Percentiles rank a stretch among this genome's conserved stretches.
Evolutionary conservation across 441 rosid genomes (phyloP).

Genomic region (Gossypium laxum): DNA sequence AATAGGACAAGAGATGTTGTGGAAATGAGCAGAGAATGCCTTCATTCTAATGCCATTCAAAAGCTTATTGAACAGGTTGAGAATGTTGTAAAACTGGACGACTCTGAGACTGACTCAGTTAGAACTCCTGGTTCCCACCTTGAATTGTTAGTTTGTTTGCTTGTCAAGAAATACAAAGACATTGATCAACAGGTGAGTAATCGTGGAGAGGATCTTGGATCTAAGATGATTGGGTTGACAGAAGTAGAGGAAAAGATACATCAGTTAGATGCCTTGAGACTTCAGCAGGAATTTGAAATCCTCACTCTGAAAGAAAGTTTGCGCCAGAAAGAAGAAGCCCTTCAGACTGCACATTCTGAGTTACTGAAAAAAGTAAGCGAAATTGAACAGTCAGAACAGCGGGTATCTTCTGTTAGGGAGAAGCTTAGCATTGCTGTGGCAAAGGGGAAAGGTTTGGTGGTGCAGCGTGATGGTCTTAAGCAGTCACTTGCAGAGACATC

Average conservation of each 20-base stretch:
- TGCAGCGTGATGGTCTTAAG: constrained; percentile 77
- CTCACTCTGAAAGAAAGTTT: constrained; percentile 45
- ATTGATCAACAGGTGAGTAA: constrained; percentile 30
- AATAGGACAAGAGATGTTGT: constrained; percentile 42
- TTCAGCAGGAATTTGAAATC: constrained; percentile 60
- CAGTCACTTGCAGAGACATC: constrained; percentile 67
- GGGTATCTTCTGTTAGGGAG: constrained; percentile 76
- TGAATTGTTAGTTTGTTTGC: constrained; percentile 56
- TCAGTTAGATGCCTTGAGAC: constrained; percentile 36
- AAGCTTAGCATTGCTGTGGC: constrained; percentile 97
- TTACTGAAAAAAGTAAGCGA: constrained; percentile 56
- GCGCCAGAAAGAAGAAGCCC: constrained; percentile 50
- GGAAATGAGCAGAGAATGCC: constrained; percentile 40
- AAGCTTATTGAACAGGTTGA: constrained; percentile 50
- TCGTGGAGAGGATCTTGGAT: constrained; percentile 38
- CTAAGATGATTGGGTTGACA: constrained; percentile 42
- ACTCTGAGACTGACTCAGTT: constrained; percentile 28
- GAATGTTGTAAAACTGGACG: constrained; percentile 50
- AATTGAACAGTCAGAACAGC: constrained; percentile 82
- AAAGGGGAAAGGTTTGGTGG: constrained; percentile 91
- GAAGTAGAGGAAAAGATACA: constrained; percentile 44
- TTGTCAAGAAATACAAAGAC: constrained; percentile 50
- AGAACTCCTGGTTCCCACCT: constrained; percentile 35
- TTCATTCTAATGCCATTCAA: constrained; percentile 42
- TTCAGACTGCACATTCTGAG: constrained; percentile 37